Evolutionary conservation across 257 asterid species (phyloP), one percentile per base, ranked within the genome.

Genomic region (Solanum piurae): DNA sequence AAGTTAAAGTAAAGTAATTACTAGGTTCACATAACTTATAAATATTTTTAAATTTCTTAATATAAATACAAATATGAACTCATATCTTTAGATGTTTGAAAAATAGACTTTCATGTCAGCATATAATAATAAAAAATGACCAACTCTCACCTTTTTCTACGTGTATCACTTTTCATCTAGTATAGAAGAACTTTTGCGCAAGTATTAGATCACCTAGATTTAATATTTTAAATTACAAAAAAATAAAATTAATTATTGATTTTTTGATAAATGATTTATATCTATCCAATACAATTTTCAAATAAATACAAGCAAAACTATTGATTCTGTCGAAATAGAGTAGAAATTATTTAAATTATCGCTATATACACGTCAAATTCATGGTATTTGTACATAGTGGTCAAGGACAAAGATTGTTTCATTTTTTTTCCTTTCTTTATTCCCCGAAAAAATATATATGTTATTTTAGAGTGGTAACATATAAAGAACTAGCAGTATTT

Each of bases 51-150:
- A 3, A 3, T 7, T 60, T 60, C 9, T 60, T 9, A 23, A 60
- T 23, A 9, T 60, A 60, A 23, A 60, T 60, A 60, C 2, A 21
- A 60, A 23, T 60, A 23, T 60, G 29, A 60, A 21, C 13, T 9
- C 27, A 21, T 9, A 34, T 62, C 84, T 12, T 62, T 8, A 23
- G 20, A 49, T 49, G 20, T 14, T 46, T 0, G 3, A 23, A 12
- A 86, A 86, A 86, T 79, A 52, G 91, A 92, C 90, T 12, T 60
- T 64, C 85, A 9, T 92, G 92, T 93, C 90, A 89, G 91, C 77
- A 87, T 83, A 89, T 83, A 86, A 83, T 44, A 37, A 83, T 37
- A 49, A 34, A 37, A 42, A 66, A 64, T 33, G 31, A 71, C 86
- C 86, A 79, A 44, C 83, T 72, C 88, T 87, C 74, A n/a, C 58